Evolutionary conservation across 345 rosid species (phyloP).

Genomic region (Hibiscus syriacus): DNA sequence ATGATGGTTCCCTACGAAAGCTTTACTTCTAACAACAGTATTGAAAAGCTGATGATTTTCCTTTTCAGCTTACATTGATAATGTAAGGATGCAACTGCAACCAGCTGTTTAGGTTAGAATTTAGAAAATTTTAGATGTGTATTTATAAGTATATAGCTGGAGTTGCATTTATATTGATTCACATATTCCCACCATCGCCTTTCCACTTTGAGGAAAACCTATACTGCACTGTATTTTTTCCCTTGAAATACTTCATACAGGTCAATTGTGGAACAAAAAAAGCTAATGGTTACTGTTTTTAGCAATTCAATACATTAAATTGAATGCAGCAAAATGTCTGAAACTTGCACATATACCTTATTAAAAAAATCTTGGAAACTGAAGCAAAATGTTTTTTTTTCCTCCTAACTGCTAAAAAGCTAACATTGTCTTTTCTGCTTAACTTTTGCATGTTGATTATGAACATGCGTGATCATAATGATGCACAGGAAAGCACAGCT

Average conservation of each 20-base stretch:
- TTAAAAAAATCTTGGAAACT: not conserved
- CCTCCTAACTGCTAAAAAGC: not conserved
- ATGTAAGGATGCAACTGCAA: slow-evolving; percentile 1
- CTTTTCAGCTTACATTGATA: not conserved
- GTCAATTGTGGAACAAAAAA: not conserved
- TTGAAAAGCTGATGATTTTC: not conserved
- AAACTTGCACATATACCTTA: not conserved
- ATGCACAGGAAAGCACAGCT: not conserved
- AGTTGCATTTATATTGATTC: not conserved
- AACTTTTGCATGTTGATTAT: not conserved
- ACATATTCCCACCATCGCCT: slow-evolving; percentile 3
- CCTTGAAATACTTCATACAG: not conserved
- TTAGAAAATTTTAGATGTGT: not conserved
- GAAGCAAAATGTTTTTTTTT: not conserved
- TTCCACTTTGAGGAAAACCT: not conserved
- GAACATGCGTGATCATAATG: not conserved
- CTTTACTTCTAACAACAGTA: slow-evolving; percentile 1
- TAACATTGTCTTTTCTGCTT: not conserved
- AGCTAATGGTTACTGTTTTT: not conserved
- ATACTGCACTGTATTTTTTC: not conserved
- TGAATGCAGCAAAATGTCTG: not conserved
- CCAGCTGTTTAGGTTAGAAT: slow-evolving; percentile 4
- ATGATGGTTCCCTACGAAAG: not conserved
- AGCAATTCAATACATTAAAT: slow-evolving; percentile 1
- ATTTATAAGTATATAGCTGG: slow-evolving; percentile 1